Conservation (phyloP, 495 filamentous ascomycete genomes). For the Sordaria brevicollis region DNA sequence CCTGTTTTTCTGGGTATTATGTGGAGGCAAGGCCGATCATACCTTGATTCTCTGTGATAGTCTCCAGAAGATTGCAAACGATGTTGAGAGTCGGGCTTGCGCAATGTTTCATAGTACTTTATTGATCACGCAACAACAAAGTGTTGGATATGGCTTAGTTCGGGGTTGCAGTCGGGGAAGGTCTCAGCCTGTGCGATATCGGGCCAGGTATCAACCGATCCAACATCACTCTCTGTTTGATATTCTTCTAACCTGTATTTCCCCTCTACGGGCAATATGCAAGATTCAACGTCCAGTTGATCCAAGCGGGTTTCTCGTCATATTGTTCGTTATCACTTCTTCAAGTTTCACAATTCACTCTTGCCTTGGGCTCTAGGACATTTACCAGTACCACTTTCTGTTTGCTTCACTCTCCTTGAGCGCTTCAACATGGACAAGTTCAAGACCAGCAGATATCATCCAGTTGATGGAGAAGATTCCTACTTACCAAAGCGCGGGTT, state of each 20-base stretch:
- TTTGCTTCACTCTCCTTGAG: neutral
- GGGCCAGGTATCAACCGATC: neutral
- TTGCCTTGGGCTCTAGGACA: too few species aligned
- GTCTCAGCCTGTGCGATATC: neutral
- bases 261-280: neutral
- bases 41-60: neutral
- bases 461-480: neutral
- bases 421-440: neutral
- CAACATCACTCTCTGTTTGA: neutral
- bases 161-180: neutral
- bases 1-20: neutral
- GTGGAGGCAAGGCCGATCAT: neutral
- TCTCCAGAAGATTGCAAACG: neutral
- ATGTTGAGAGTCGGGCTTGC: neutral
- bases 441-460: neutral
- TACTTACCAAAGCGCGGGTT: neutral
- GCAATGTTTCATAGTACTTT: neutral
- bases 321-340: neutral
- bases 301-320: neutral
- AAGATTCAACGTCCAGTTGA: neutral
- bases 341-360: neutral
- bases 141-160: neutral
- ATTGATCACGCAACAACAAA: neutral
- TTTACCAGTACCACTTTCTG: neutral
- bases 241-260: neutral